Evolutionary conservation across 1,284 basidiomycete species (phyloP).

Genomic region (Cutaneotrichosporon dermatis): DNA sequence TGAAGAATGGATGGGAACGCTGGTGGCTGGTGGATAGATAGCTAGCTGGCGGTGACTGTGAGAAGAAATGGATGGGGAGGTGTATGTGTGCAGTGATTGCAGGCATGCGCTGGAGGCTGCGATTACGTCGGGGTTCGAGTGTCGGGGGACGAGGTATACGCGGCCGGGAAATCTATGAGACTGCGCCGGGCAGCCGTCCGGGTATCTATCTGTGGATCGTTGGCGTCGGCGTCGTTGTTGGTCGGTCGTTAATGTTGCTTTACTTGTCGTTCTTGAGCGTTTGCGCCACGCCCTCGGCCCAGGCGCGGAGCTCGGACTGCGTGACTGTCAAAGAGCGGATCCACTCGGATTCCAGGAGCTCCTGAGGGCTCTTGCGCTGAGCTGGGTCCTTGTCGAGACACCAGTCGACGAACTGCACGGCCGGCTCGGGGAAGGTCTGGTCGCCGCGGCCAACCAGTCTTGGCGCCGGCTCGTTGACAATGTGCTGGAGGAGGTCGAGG

Average conservation of each 20-base stretch:
- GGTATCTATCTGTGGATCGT: no score
- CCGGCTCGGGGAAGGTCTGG: constrained; percentile 58
- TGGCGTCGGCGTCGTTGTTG: no score
- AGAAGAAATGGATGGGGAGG: no score
- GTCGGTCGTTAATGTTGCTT: neutral
- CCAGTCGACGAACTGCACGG: constrained; percentile 72
- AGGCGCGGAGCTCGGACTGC: constrained; percentile 30
- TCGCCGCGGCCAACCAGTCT: constrained; percentile 56
- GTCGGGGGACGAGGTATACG: no score
- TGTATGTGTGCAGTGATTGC: no score
- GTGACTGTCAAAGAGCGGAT: constrained; percentile 34
- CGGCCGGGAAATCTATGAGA: no score
- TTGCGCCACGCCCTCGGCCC: constrained; percentile 26
- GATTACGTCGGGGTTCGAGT: no score
- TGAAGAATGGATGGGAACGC: neutral
- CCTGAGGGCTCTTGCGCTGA: constrained; percentile 70
- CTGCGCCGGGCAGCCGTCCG: no score
- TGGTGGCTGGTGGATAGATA: neutral
- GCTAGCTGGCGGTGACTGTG: no score
- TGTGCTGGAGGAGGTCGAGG: constrained; percentile 91
- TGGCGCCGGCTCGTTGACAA: constrained; percentile 93
- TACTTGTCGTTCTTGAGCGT: constrained; percentile 3
- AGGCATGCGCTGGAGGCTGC: no score
- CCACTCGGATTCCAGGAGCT: constrained; percentile 56
- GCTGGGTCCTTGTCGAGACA: constrained; percentile 81